Base-by-base conservation (phyloP, 176 grass and related monocot genomes). In the Musa acuminata region DNA sequence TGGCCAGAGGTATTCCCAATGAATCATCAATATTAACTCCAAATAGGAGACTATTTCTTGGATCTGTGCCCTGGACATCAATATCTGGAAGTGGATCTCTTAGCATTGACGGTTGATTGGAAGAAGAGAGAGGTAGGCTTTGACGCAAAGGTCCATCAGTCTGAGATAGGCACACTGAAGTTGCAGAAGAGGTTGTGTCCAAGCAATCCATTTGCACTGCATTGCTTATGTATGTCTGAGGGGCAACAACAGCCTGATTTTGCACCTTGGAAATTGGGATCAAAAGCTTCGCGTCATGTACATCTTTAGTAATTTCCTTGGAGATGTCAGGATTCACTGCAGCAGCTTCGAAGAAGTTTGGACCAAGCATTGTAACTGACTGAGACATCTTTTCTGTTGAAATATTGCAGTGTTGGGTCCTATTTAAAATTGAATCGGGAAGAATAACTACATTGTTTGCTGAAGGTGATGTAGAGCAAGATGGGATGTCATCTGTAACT, bases 151-250 rank as follows among this genome's bases (percentile, higher is more conserved):
- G 75, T 80, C 81, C 83, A 67, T 92, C 86, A 80, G 86, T 72
- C 73, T 89, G 90, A 75, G 90, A 92, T 75, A 92, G 83, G 73
- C 90, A 89, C 63, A 84, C 84, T 9, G 90, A 92, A 73, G 90
- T 92, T 67, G 84, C 90, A 62, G 90, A 92, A 62, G 90, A 92
- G 63, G 90, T 86, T 7, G 90, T 89, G 64, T 92, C 90, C 76
- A 92, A 84, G 75, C 80, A 89, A 78, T 92, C 90, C 55, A 86
- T 70, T 16, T 89, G 81, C 72, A 67, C 55, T 49, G 72, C 78
- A 25, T 75, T 91, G 69, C 80, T 86, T 67, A 83, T 73, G 75
- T 86, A 82, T 58, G 81, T 80, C 77, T 82, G 86, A 49, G 78
- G 76, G 58, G 77, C 81, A 84, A 65, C 9, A 77, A 72, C 75